These are phyloP conservation scores for Primulina tabacum DNA, from an alignment of 257 asterid species.

Conservation along the genomic window DNA sequence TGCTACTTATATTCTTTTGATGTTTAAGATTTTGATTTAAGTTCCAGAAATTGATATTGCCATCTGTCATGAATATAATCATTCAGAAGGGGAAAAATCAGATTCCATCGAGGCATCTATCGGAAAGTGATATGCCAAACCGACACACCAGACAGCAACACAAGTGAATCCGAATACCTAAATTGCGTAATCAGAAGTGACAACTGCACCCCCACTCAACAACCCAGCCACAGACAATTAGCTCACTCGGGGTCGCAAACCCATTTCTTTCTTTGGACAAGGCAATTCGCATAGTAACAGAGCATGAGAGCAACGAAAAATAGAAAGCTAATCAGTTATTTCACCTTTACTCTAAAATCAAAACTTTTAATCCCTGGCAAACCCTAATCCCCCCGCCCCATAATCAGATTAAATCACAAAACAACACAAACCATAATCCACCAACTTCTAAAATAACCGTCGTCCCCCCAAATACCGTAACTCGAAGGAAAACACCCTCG, in stretches of 20 bases:
- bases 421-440: neutral
- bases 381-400: constrained; percentile 28
- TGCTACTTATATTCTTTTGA: neutral
- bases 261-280: neutral
- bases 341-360: neutral
- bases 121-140: neutral
- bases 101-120: neutral
- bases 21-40: neutral
- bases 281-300: neutral
- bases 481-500: constrained; percentile 4
- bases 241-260: neutral
- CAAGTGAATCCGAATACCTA: neutral
- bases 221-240: neutral
- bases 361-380: neutral
- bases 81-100: neutral
- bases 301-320: neutral
- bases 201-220: neutral
- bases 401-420: constrained; percentile 6
- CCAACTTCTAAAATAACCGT: constrained; percentile 17
- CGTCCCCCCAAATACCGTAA: constrained; percentile 23
- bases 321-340: neutral
- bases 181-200: too few relatives aligned
- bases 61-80: neutral
- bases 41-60: neutral
- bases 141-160: neutral